A percentile compares a stretch with the other conserved stretches of the same genome.
These are phyloP conservation scores for Parsonsia alboflavescens DNA, from an alignment of 257 asterid species.

Conservation along the genomic window DNA sequence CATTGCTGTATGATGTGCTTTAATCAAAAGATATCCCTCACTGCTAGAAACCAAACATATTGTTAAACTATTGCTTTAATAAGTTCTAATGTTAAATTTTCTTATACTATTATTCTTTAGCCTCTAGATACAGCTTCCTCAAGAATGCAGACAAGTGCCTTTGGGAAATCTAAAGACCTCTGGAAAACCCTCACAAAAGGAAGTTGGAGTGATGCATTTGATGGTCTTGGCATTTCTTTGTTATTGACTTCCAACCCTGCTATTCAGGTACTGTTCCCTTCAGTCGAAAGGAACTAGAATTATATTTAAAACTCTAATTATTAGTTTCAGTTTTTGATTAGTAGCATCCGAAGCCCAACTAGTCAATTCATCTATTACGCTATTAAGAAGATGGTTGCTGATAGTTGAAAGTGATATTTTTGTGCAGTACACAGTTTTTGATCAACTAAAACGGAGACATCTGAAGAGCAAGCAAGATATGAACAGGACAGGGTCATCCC, in stretches of 20 bases:
- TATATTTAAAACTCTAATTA: background rate
- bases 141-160: conserved; percentile 49
- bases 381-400: conserved; percentile 5
- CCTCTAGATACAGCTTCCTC: conserved; percentile 46
- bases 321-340: background rate
- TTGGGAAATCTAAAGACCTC: conserved; percentile 41
- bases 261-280: conserved; percentile 30
- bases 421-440: conserved; percentile 43
- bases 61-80: background rate
- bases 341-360: background rate
- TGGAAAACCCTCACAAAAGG: conserved; percentile 39
- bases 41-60: background rate
- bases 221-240: conserved; percentile 47
- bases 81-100: background rate
- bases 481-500: conserved; percentile 19
- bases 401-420: conserved; percentile 7
- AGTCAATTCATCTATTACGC: background rate
- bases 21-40: background rate
- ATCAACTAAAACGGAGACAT: conserved; percentile 38
- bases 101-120: conserved; percentile 17
- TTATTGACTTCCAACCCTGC: conserved; percentile 48
- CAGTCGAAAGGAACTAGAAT: background rate
- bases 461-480: conserved; percentile 20
- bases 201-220: conserved; percentile 41
- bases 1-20: background rate